Base-by-base conservation (phyloP, 257 asterid species). In the Rhazya stricta region DNA sequence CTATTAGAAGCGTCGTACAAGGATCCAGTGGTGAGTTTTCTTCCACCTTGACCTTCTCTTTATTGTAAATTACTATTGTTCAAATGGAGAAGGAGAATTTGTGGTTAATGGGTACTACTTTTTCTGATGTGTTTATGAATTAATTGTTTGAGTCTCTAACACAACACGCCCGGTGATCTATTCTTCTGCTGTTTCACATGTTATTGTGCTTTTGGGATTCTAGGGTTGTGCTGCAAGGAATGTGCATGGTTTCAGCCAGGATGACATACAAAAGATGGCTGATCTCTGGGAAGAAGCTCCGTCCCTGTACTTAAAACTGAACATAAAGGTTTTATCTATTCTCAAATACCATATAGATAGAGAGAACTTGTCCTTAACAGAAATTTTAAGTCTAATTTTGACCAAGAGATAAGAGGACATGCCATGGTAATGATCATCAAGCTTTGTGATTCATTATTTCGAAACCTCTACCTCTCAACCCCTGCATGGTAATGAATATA, bases 191-290 rank as follows among this genome's bases (percentile, higher is more conserved):
- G 19, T 10, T 19, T 12, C 37, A 60, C 21, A 63, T 37, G 2
- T 9, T 66, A 16, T 37, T 66, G 18, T 37, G 9, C 46, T 76
- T 79, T 65, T 79, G 81, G 76, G 12, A 71, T 79, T 82, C 69
- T 85, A 95, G 99, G 99, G 99, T 11, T 95, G 99, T 86, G 98
- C 99, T 77, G 99, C 96, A 66, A 85, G 98, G 83, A 95, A 95
- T 86, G 94, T 95, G 78, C 99, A 95, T 79, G 92, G 97, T 73
- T 95, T 95, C 82, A 81, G 86, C 48, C 91, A 77, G 82, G 84
- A 78, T 62, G 97, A 85, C 79, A 82, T 95, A 76, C 89, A 80
- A 58, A 85, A 86, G 89, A 92, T 92, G 99, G 94, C 96, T 81
- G 80, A 75, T 43, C 88, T 81, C 77, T 95, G 99, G 99, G 99